phyloP scores from a whole-genome alignment of 1,139 yeast genomes.

The Suhomyces coccinellae region DNA sequence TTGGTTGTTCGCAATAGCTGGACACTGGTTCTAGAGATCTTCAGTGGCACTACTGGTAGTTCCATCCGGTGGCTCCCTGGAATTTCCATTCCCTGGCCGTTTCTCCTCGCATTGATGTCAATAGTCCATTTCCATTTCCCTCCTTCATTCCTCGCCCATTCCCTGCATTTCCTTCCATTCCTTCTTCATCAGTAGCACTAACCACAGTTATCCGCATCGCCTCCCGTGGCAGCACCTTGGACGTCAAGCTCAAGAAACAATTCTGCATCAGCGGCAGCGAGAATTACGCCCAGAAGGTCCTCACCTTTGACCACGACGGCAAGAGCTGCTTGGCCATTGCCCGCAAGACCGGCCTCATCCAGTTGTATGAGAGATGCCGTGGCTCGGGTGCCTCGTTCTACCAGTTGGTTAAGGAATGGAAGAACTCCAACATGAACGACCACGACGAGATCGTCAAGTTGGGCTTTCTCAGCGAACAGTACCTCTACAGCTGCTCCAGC shows the following conservation, averaged over 20 bases:
- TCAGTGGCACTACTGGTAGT: no score
- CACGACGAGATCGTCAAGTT: constrained; percentile 33
- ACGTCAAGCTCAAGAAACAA: constrained; percentile 18
- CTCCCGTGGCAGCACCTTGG: constrained; percentile 5
- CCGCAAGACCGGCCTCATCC: constrained; percentile 32
- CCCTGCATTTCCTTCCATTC: neutral
- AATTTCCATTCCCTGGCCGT: neutral
- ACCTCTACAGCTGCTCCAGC: constrained; percentile 45
- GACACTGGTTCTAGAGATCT: no score
- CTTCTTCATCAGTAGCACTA: neutral
- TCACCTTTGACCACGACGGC: constrained; percentile 23
- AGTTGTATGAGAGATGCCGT: constrained; percentile 26
- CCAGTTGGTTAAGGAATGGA: constrained; percentile 33
- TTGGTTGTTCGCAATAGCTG: no score
- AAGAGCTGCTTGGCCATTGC: constrained; percentile 29
- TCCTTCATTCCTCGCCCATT: neutral
- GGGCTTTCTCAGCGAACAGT: constrained; percentile 30
- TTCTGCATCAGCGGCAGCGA: constrained; percentile 18
- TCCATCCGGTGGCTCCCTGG: no score
- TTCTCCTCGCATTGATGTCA: no score
- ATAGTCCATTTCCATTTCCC: no score
- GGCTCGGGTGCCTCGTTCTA: constrained; percentile 12
- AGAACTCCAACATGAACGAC: constrained; percentile 21
- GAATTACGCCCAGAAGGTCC: constrained; percentile 23
- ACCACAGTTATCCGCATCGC: constrained; percentile 11